A percentile compares a stretch with the other conserved stretches of the same genome.
Conservation (phyloP, 1,284 basidiomycete species). For the Cryptococcus hybrid region DNA sequence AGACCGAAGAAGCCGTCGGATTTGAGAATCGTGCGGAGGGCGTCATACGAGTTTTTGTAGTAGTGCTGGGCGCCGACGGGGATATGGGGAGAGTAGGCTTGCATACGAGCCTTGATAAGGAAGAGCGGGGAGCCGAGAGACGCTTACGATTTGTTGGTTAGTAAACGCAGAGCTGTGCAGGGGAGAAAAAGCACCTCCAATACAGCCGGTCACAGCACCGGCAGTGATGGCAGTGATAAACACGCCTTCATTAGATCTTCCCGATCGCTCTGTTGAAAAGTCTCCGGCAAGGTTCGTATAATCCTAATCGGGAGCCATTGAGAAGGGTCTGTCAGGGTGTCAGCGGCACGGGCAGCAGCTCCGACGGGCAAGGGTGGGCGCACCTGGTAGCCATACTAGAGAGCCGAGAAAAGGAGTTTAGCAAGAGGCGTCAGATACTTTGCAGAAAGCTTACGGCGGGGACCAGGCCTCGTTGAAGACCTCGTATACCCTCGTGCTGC, state of each 20-base stretch:
- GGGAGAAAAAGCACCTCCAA: slow-evolving; percentile 65
- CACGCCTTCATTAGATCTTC: slow-evolving; percentile 61
- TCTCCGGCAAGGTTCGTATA: slow-evolving; percentile 89
- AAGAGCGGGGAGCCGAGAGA: slow-evolving; percentile 91
- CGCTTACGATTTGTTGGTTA: slow-evolving; percentile 53
- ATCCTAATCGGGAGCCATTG: slow-evolving; percentile 94
- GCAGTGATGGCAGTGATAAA: slow-evolving; percentile 74
- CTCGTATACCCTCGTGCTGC: slow-evolving; percentile 83
- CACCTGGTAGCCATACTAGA: slow-evolving; percentile 86
- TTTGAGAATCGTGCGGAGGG: slow-evolving; percentile 72
- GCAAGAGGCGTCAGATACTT: neutral
- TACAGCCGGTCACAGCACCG: slow-evolving; percentile 82
- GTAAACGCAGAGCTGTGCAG: no score
- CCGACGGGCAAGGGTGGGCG: slow-evolving; percentile 25
- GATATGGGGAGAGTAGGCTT: slow-evolving; percentile 91
- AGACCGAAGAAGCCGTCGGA: slow-evolving; percentile 77
- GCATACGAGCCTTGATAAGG: slow-evolving; percentile 95
- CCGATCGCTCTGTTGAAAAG: slow-evolving; percentile 70
- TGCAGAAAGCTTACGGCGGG: slow-evolving; percentile 69
- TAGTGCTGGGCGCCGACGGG: slow-evolving; percentile 92
- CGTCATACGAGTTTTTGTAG: slow-evolving; percentile 81
- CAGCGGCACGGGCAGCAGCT: neutral
- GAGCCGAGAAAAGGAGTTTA: neutral
- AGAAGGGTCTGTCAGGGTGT: slow-evolving; percentile 65
- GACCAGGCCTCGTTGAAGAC: slow-evolving; percentile 84